Conservation (phyloP, 495 filamentous ascomycete genomes). For the Hypoxylon fragiforme region DNA sequence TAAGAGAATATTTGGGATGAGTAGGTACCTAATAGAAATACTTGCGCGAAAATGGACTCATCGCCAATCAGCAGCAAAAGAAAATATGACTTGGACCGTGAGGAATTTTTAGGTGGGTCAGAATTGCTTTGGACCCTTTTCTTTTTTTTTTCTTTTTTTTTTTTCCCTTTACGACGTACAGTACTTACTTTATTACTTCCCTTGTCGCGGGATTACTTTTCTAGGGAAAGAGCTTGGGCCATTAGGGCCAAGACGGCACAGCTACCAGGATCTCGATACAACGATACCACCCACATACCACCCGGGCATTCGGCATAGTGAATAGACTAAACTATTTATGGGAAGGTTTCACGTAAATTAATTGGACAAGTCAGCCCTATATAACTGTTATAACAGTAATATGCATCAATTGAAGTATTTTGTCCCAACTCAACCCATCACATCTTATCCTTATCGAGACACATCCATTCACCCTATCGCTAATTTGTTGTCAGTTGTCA, state of each 20-base stretch:
- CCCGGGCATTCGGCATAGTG: no score
- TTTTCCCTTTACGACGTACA: no score
- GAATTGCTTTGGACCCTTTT: neutral
- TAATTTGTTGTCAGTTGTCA: no score
- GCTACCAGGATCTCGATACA: no score
- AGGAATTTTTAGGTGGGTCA: constrained; percentile 29
- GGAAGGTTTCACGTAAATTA: neutral
- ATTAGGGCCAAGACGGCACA: constrained; percentile 13
- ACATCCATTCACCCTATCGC: no score
- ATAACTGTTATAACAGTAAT: no score
- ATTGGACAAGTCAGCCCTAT: constrained; percentile 1
- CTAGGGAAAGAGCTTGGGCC: constrained; percentile 20
- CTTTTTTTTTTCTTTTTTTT: neutral
- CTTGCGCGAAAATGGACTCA: neutral
- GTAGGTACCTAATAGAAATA: neutral
- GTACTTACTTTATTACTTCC: constrained; percentile 4
- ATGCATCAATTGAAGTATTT: constrained; percentile 17
- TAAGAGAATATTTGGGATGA: no score
- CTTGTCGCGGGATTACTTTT: constrained; percentile 14
- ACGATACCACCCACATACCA: no score
- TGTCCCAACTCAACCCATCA: no score
- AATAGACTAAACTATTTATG: constrained; percentile 9
- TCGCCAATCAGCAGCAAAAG: constrained; percentile 25
- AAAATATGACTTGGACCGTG: constrained; percentile 12
- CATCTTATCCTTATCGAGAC: no score